These are phyloP conservation scores for Phlyctochytrium bullatum DNA, from an alignment of 192 early-diverging fungal species.

Conservation along the genomic window DNA sequence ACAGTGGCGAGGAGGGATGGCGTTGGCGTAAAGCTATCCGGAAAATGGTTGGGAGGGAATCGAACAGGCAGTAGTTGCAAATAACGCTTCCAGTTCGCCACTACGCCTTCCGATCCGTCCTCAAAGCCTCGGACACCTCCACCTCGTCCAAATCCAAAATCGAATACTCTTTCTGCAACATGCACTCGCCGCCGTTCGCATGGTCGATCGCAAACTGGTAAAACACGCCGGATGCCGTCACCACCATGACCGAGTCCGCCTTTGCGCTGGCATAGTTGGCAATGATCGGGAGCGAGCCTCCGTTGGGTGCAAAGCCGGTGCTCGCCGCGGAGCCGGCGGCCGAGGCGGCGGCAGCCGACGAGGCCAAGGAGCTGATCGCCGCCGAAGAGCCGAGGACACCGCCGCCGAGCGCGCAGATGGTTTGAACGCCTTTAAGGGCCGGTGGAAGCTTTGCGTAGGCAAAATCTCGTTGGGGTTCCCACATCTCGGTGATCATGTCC, in stretches of 20 bases:
- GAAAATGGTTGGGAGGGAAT: too few relatives aligned
- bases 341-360: not conserved
- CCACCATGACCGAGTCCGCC: slow-evolving; percentile 82
- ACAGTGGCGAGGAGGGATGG: too few relatives aligned
- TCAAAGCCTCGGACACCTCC: not conserved
- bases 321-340: not conserved
- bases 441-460: slow-evolving; percentile 84
- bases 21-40: too few relatives aligned
- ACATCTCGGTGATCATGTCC: slow-evolving; percentile 82
- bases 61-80: too few relatives aligned
- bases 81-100: too few relatives aligned
- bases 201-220: slow-evolving; percentile 87
- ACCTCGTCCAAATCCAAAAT: slow-evolving; percentile 26
- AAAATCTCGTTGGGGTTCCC: slow-evolving; percentile 94
- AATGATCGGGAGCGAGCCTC: not conserved
- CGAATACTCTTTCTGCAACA: slow-evolving; percentile 72
- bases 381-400: slow-evolving; percentile 4
- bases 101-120: slow-evolving; percentile 8
- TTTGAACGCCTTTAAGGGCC: slow-evolving; percentile 31
- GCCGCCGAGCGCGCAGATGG: slow-evolving; percentile 45
- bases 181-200: slow-evolving; percentile 87
- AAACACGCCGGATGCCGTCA: slow-evolving; percentile 86
- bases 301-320: not conserved
- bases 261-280: slow-evolving; percentile 34
- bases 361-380: not conserved